Evolutionary conservation across 805 yeast species (phyloP), one percentile per base, ranked within the genome.

Genomic region (Yarrowia porcina): DNA sequence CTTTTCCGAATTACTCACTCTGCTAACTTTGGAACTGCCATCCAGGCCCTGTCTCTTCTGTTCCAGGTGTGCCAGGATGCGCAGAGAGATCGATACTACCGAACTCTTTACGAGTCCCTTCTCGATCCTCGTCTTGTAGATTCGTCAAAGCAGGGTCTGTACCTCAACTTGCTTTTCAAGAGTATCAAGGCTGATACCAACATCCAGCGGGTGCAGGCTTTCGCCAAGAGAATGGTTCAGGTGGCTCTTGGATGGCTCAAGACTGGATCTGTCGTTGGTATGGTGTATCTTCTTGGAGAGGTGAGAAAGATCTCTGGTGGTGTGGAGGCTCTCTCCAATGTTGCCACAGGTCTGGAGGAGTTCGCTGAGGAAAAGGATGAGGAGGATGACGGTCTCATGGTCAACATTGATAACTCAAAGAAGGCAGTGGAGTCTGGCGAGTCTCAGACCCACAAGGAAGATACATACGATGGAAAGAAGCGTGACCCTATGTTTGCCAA

Each of bases 131-230:
- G 98, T 71, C 79, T 94, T 65, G 83, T 87, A 17, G 79, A 80
- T n/a, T 88, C 97, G 0, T 89, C 98, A 1, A 94, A 94, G 73
- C 96, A 93, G 75, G 90, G 96, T 68, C 87, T 94, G 64, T 94
- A 91, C 73, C 79, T 94, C 76, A 92, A 93, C 72, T 78, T 94
- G 70, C 77, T 94, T 57, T 91, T 84, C 80, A 90, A 89, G 73
- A 83, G 97, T 0, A 77, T 94, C 75, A 89, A 88, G 71, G 80
- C 80, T 64, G 98, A 92, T 70, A 68, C 76, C 8, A 78, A 81
- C 60, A 72, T 74, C 23, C 79, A 82, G 15, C 81, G 98, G 69
- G 88, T 90, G 7, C 77, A 86, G 71, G 96, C 99, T 0, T 93
- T 94, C 74, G 94, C 89, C 50, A 94, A 94, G 76, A 82, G 99